These are phyloP conservation scores for Scenedesmus sp. DNA, from an alignment of 163 green algal genomes.

Conservation along the genomic window DNA sequence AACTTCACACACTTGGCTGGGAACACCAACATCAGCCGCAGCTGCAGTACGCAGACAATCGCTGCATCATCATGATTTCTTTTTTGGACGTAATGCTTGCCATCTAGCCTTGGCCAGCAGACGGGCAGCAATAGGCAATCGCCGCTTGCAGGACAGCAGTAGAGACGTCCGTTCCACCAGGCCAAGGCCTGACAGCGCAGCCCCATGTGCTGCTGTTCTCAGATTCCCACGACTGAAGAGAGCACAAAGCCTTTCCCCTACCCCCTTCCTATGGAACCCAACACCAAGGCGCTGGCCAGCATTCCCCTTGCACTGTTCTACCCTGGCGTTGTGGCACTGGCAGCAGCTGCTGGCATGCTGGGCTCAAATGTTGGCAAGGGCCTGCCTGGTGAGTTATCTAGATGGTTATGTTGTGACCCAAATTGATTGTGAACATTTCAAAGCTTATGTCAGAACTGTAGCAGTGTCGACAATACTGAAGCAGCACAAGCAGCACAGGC, in stretches of 20 bases:
- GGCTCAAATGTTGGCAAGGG: conserved; percentile 59
- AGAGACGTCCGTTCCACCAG: background rate
- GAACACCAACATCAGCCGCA: background rate
- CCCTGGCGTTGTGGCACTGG: conserved; percentile 60
- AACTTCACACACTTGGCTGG: conserved; percentile 7
- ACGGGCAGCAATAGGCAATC: background rate
- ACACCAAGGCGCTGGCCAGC: conserved; percentile 61
- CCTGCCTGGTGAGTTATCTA: conserved; percentile 59
- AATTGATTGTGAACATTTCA: too few relatives aligned
- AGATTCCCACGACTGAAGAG: conserved; percentile 48
- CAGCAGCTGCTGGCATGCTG: conserved; percentile 56
- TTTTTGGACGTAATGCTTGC: background rate
- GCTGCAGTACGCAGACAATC: background rate
- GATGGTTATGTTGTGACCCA: too few relatives aligned
- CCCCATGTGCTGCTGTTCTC: background rate
- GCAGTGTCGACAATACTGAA: too few relatives aligned
- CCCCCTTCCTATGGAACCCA: conserved; percentile 63
- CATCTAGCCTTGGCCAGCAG: background rate
- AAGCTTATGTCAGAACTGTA: too few relatives aligned
- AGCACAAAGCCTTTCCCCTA: conserved; percentile 65
- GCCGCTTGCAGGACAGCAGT: background rate
- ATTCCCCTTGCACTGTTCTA: conserved; percentile 70
- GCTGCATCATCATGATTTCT: background rate
- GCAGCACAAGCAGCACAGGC: background rate
- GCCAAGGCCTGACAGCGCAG: background rate